These are phyloP conservation scores for Plectosphaerella cucumerina DNA, from an alignment of 2,329 filamentous ascomycete genomes.

Conservation along the genomic window DNA sequence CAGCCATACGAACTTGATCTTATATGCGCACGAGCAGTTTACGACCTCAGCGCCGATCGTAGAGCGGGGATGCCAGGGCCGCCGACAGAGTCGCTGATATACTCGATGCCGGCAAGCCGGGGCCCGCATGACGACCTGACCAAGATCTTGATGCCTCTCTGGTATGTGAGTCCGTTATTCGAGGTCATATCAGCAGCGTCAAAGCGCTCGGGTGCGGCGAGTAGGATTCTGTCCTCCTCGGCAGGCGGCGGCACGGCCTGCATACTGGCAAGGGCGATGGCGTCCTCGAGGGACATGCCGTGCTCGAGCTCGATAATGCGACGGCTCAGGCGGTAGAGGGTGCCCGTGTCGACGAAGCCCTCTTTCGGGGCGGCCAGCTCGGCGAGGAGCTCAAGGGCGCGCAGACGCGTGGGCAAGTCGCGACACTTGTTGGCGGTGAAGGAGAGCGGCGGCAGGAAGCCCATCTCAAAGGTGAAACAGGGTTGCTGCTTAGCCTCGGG, in stretches of 20 bases:
- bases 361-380: slow-evolving; percentile 15
- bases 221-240: slow-evolving; percentile 2
- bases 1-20: no score
- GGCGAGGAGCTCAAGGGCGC: slow-evolving; percentile 26
- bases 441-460: slow-evolving; percentile 33
- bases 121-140: neutral
- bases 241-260: slow-evolving; percentile 1
- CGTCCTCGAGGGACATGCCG: slow-evolving; percentile 4
- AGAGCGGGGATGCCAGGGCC: neutral
- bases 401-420: slow-evolving; percentile 31
- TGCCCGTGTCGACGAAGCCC: neutral
- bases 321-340: slow-evolving; percentile 4
- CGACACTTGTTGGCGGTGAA: slow-evolving; percentile 34
- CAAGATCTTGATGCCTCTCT: slow-evolving; percentile 3
- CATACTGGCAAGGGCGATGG: neutral
- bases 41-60: neutral
- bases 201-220: slow-evolving; percentile 5
- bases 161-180: slow-evolving; percentile 1
- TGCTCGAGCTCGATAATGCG: slow-evolving; percentile 6
- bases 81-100: slow-evolving; percentile 4
- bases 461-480: slow-evolving; percentile 35
- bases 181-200: neutral
- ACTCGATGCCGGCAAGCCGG: slow-evolving; percentile 1
- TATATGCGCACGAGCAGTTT: no score
- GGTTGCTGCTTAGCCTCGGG: neutral